Evolutionary conservation across 2,329 filamentous ascomycete genomes (phyloP), one percentile per base, ranked within the genome.

Genomic region (Colletotrichum echinochloae): DNA sequence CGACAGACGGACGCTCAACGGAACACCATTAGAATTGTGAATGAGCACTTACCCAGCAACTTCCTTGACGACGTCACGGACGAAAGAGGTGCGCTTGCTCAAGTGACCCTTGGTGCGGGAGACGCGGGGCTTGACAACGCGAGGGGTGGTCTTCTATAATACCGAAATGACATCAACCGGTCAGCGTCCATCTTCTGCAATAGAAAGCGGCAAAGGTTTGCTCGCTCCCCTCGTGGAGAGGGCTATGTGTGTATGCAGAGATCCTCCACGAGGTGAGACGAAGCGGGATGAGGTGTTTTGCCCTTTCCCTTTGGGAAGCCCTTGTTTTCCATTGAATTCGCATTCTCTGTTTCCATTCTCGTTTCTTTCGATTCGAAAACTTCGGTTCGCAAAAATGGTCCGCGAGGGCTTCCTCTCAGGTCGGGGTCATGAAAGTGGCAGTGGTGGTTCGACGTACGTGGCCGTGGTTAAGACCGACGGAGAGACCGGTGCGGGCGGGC

Each of bases 51-150:
- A 94, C 92, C 93, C 96, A 85, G 95, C 91, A 84, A 98, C 96
- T 89, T 99, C 96, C 90, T 97, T 97, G 85, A 97, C 94, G 83
- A 99, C 92, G 82, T 98, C 95, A 79, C 96, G 91, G 79, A 98
- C 95, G 87, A 99, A 98, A 79, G 93, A 91, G 79, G 96, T 98
- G 81, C 95, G 92, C 92, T 97, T 97, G 88, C 93, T 97, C 82
- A 97, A 88, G 87, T 96, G 93, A 79, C 96, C 96, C 91, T 98
- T 98, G 88, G 91, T 95, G 79, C 92, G 88, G 81, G 91, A 93
- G 80, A 95, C 89, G 80, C 92, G 90, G 80, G 90, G 89, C 89
- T 94, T 95, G 83, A 86, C 84, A 81, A 92, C 91, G 82, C 94
- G 90, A 79, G 90, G 83, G 78, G 92, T 94, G 85, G 92, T 94